These are phyloP conservation scores for Quercus bicolor DNA, from an alignment of 306 rosid species.

Conservation along the genomic window DNA sequence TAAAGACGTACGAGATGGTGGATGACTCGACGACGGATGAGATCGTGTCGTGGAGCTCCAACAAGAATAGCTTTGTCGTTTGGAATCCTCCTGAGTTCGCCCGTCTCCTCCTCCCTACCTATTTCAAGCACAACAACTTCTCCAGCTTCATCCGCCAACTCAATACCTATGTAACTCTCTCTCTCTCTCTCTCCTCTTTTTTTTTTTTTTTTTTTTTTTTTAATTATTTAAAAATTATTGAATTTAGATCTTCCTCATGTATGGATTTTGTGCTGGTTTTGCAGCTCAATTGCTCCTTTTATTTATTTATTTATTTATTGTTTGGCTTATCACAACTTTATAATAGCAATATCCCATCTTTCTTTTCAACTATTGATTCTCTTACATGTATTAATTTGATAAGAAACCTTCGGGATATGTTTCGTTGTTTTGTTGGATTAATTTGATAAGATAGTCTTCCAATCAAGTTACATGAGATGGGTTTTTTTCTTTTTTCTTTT, in stretches of 20 bases:
- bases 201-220: neutral
- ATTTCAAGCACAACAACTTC: slow-evolving; percentile 93
- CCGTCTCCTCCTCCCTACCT: slow-evolving; percentile 76
- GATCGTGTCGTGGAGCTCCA: slow-evolving; percentile 86
- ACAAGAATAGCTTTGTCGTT: slow-evolving; percentile 72
- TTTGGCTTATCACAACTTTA: too few relatives aligned
- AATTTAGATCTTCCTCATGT: too few relatives aligned
- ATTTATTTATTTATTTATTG: too few relatives aligned
- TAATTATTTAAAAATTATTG: neutral
- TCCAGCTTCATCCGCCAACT: slow-evolving; percentile 99
- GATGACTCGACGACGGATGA: slow-evolving; percentile 71
- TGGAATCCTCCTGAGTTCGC: slow-evolving; percentile 94
- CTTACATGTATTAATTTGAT: neutral
- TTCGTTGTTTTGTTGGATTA: neutral
- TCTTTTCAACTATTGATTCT: too few relatives aligned
- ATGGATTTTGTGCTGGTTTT: too few relatives aligned
- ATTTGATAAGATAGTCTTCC: neutral
- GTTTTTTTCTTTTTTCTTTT: too few relatives aligned
- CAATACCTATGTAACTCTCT: slow-evolving; percentile 73
- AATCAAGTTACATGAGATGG: neutral
- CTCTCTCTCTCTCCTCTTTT: neutral
- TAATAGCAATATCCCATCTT: too few relatives aligned
- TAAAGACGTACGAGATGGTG: slow-evolving; percentile 90
- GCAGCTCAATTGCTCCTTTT: too few relatives aligned
- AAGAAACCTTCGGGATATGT: neutral